Evolutionary conservation across 129 eudicot species (phyloP).

Genomic region (Logfia minima): DNA sequence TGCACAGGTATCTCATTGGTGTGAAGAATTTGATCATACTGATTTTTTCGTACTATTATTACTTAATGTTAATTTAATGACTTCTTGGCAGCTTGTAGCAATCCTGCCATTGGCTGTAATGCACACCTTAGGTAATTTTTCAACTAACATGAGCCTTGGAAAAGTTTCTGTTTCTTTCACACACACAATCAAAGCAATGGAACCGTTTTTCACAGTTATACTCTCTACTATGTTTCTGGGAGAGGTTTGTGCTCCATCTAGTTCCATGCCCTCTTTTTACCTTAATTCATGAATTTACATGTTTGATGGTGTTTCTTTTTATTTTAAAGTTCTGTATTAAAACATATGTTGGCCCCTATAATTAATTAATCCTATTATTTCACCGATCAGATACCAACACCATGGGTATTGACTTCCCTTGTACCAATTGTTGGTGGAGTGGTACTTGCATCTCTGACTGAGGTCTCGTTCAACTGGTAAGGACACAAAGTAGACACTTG

Average conservation of each 20-base stretch:
- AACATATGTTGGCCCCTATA: background rate
- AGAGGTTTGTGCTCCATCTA: constrained; percentile 49
- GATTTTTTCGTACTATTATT: background rate
- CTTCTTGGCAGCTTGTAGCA: constrained; percentile 56
- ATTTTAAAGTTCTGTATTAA: constrained; percentile 3
- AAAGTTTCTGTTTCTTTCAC: constrained; percentile 87
- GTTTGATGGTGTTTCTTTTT: constrained; percentile 14
- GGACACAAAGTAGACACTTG: constrained; percentile 22
- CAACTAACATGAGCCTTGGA: constrained; percentile 87
- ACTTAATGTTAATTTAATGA: constrained; percentile 22
- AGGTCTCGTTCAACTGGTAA: constrained; percentile 91
- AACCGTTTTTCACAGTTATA: constrained; percentile 78
- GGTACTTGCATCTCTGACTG: constrained; percentile 86
- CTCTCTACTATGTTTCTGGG: constrained; percentile 78
- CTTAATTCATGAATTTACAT: background rate
- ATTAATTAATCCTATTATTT: background rate
- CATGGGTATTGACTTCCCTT: constrained; percentile 78
- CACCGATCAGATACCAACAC: constrained; percentile 57
- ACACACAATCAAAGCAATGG: constrained; percentile 89
- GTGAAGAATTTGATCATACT: background rate
- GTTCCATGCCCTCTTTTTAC: background rate
- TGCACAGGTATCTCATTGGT: constrained; percentile 55
- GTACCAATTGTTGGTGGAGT: constrained; percentile 98
- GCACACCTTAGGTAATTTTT: constrained; percentile 77
- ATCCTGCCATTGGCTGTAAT: constrained; percentile 77